Evolutionary conservation across 176 grass and related monocot species (phyloP).

Genomic region (Musa troglodytarum): DNA sequence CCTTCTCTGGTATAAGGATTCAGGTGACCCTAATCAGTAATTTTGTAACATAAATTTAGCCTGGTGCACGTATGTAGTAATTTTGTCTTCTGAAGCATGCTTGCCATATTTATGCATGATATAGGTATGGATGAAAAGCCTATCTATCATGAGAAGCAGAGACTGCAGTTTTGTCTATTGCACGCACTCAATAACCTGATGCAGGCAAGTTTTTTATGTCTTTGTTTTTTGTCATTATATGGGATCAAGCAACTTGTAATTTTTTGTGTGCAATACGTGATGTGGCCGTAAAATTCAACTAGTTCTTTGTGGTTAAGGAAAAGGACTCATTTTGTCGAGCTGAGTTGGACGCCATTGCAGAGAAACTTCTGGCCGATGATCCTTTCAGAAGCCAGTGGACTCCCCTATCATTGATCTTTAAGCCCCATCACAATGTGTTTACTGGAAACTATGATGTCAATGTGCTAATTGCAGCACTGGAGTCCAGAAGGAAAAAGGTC

Average conservation of each 20-base stretch:
- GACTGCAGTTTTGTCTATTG: slow-evolving; percentile 78
- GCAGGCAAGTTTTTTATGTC: slow-evolving; percentile 32
- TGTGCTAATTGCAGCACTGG: slow-evolving; percentile 65
- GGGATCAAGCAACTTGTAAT: background rate
- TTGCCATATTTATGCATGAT: background rate
- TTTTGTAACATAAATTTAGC: background rate
- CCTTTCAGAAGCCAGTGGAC: slow-evolving; percentile 48
- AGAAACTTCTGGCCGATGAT: slow-evolving; percentile 45
- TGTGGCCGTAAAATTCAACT: background rate
- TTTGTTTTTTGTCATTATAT: background rate
- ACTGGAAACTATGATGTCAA: slow-evolving; percentile 94
- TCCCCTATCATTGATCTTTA: slow-evolving; percentile 64
- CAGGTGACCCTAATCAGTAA: background rate
- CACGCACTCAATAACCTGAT: slow-evolving; percentile 95
- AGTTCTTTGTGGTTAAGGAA: slow-evolving; percentile 38
- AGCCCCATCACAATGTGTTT: slow-evolving; percentile 68
- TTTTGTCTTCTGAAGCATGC: background rate
- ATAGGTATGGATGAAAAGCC: slow-evolving; percentile 17
- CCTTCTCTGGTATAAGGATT: background rate
- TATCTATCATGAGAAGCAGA: slow-evolving; percentile 69
- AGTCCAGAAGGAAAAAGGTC: slow-evolving; percentile 59
- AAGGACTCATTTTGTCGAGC: slow-evolving; percentile 62
- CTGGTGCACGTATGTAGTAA: background rate
- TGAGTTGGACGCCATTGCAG: slow-evolving; percentile 54
- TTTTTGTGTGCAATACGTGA: background rate